phyloP scores from a whole-genome alignment of 345 rosid genomes.

The Populus davidiana region DNA sequence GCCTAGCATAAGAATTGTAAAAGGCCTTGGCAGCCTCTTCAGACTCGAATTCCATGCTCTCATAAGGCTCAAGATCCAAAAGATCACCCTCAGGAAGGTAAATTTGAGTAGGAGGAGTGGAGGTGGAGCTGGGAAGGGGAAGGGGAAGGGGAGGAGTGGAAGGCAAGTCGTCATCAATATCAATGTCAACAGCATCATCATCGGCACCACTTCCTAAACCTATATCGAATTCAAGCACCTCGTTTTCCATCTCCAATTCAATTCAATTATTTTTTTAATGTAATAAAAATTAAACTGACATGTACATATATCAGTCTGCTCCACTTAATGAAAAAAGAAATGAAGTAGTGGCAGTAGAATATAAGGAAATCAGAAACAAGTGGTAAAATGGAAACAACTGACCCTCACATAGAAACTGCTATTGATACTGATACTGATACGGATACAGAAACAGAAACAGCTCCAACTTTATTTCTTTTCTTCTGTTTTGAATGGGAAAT shows the following conservation, averaged over 20 bases:
- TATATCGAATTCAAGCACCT: constrained; percentile 50
- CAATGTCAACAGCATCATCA: constrained; percentile 34
- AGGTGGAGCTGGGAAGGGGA: background rate
- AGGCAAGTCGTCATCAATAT: constrained; percentile 41
- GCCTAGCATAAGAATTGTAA: constrained; percentile 62
- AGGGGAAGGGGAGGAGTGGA: constrained; percentile 4
- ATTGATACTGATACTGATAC: too few species aligned
- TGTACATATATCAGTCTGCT: background rate
- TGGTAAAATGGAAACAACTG: background rate
- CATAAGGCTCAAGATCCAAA: constrained; percentile 54
- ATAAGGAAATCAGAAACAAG: background rate
- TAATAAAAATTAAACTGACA: background rate
- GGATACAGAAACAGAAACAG: too few species aligned
- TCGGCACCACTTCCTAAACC: constrained; percentile 38
- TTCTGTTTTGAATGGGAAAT: background rate
- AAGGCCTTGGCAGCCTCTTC: constrained; percentile 68
- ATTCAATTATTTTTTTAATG: background rate
- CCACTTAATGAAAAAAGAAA: too few species aligned
- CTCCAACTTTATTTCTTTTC: too few species aligned
- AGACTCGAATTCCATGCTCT: constrained; percentile 63
- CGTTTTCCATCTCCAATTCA: constrained; percentile 35
- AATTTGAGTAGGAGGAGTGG: constrained; percentile 14
- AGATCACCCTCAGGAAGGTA: constrained; percentile 42
- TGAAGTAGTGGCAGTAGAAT: background rate
- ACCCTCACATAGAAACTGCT: background rate